These are phyloP conservation scores for Leucosporidium scottii DNA, from an alignment of 768 basidiomycete species.

Conservation along the genomic window DNA sequence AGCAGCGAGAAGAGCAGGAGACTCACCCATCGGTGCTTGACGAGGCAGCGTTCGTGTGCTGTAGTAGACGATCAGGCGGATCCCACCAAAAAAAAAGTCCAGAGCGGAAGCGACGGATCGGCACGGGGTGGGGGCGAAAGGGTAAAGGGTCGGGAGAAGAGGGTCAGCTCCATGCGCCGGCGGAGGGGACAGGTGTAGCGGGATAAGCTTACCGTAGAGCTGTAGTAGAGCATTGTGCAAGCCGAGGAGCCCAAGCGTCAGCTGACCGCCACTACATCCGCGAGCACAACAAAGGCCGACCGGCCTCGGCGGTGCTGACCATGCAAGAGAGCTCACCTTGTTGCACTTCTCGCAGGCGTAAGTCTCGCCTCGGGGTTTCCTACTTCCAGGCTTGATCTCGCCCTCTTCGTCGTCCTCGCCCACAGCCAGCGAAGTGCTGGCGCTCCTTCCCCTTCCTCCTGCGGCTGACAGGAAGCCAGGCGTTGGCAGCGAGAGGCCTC, in stretches of 20 bases:
- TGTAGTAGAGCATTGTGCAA: slow-evolving; percentile 10
- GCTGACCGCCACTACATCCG: background rate
- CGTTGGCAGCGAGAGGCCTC: too few relatives aligned
- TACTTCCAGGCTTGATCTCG: background rate
- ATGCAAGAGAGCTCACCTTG: slow-evolving; percentile 54
- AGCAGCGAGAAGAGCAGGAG: background rate
- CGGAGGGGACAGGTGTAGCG: too few relatives aligned
- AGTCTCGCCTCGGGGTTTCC: slow-evolving; percentile 74
- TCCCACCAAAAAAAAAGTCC: too few relatives aligned
- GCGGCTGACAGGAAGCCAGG: too few relatives aligned
- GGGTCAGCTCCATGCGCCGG: too few relatives aligned
- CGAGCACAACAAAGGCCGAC: background rate
- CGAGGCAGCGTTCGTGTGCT: slow-evolving; percentile 78
- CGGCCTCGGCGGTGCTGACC: background rate
- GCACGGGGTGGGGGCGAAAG: too few relatives aligned
- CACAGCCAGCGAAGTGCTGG: too few relatives aligned
- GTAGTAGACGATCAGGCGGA: too few relatives aligned
- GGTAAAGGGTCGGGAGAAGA: too few relatives aligned
- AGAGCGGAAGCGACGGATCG: too few relatives aligned
- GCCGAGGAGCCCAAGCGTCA: background rate
- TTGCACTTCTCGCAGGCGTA: slow-evolving; percentile 74
- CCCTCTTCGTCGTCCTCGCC: slow-evolving; percentile 1
- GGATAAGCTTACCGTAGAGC: slow-evolving; percentile 41
- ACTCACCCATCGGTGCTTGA: slow-evolving; percentile 92
- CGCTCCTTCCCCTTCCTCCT: too few relatives aligned